Conservation (phyloP, 1,284 basidiomycete genomes). For the Apiotrichum brassicae region DNA sequence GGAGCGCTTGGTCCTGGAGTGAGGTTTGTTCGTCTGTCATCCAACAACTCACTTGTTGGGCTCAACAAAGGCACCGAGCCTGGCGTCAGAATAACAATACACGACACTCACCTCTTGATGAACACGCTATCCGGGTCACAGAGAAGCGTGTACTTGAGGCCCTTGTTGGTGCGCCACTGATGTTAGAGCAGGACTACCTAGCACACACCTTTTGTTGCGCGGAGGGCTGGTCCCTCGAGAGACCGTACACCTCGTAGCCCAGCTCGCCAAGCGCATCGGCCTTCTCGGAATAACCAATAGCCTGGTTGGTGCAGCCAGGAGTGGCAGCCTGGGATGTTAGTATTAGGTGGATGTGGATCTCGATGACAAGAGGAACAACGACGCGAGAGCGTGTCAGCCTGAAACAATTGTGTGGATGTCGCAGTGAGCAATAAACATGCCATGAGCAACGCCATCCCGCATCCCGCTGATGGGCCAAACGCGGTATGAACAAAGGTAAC, state of each 20-base stretch:
- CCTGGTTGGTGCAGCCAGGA: conserved; percentile 77
- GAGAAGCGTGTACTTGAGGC: conserved; percentile 73
- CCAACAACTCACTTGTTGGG: conserved; percentile 54
- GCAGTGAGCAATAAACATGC: no score
- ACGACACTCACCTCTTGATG: conserved; percentile 54
- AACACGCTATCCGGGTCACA: conserved; percentile 77
- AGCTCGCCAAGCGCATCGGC: conserved; percentile 65
- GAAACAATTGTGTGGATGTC: no score
- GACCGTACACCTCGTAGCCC: conserved; percentile 72
- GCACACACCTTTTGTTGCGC: conserved; percentile 68
- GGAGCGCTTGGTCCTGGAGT: conserved; percentile 64
- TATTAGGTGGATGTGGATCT: no score
- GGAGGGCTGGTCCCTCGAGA: conserved; percentile 72
- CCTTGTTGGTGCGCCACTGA: conserved; percentile 55
- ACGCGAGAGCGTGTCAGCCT: no score
- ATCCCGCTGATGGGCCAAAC: no score
- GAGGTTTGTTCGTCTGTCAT: not conserved
- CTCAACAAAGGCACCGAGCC: conserved; percentile 65
- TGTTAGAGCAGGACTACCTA: not conserved
- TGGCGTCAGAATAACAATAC: conserved; percentile 7
- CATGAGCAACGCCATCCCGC: no score
- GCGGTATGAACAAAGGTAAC: no score
- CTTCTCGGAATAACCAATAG: conserved; percentile 77
- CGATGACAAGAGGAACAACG: no score
- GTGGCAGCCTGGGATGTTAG: conserved; percentile 50